Evolutionary conservation across 2,329 filamentous ascomycete genomes (phyloP).

Genomic region (Aspergillus fijiensis): DNA sequence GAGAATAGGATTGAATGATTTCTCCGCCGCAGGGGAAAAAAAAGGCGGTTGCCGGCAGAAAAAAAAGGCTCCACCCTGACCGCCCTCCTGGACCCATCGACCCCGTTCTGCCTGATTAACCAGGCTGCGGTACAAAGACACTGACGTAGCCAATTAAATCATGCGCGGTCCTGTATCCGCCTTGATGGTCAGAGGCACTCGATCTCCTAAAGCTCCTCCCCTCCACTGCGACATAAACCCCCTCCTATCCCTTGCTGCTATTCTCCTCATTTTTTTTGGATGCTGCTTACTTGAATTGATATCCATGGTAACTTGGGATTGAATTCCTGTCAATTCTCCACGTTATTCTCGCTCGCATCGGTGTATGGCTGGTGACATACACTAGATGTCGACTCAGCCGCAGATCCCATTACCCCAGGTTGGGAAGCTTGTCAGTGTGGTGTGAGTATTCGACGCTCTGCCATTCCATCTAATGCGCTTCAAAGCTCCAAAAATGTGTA

Average conservation of each 20-base stretch:
- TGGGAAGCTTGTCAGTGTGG: constrained; percentile 48
- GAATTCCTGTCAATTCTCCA: constrained; percentile 6
- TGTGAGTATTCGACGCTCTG: constrained; percentile 34
- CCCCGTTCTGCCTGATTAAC: constrained; percentile 16
- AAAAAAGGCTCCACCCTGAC: constrained; percentile 27
- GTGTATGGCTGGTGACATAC: constrained; percentile 37
- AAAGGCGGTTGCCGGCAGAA: constrained; percentile 31
- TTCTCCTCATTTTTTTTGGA: constrained; percentile 16
- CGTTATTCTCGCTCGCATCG: constrained; percentile 20
- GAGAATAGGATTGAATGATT: neutral
- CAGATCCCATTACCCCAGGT: constrained; percentile 39
- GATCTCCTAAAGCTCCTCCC: constrained; percentile 11
- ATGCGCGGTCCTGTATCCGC: constrained; percentile 22
- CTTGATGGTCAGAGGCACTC: constrained; percentile 17
- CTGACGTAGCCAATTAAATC: constrained; percentile 42
- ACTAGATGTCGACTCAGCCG: constrained; percentile 44
- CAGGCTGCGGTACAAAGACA: constrained; percentile 18
- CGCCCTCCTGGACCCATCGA: constrained; percentile 20
- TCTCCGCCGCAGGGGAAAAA: constrained; percentile 10
- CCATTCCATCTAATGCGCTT: neutral
- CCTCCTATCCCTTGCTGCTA: constrained; percentile 18
- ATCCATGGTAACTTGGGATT: constrained; percentile 5
- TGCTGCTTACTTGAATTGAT: constrained; percentile 5
- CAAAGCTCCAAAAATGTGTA: neutral
- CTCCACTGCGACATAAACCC: constrained; percentile 7